phyloP scores from a whole-genome alignment of 2,329 filamentous ascomycete genomes.

The Dactylonectria macrodidyma region DNA sequence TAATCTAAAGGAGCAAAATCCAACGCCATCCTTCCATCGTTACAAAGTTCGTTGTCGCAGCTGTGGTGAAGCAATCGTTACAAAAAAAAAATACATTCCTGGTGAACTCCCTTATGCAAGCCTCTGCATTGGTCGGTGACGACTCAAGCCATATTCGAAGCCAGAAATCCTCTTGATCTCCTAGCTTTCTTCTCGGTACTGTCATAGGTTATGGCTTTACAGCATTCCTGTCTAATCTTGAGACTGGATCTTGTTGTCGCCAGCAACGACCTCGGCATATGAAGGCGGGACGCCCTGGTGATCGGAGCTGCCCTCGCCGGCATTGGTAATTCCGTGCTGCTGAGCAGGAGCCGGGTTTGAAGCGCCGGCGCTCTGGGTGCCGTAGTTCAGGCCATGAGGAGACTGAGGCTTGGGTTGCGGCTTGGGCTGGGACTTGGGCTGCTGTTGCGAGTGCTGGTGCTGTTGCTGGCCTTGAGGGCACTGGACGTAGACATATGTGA shows the following conservation, averaged over 20 bases:
- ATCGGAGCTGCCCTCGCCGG: constrained; percentile 58
- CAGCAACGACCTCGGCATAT: constrained; percentile 91
- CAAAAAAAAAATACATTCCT: constrained; percentile 20
- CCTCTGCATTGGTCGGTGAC: constrained; percentile 18
- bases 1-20: constrained; percentile 29
- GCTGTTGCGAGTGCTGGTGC: constrained; percentile 37
- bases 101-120: constrained; percentile 34
- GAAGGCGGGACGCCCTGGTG: constrained; percentile 78
- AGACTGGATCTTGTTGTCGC: constrained; percentile 90
- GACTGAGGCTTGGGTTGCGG: constrained; percentile 48
- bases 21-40: constrained; percentile 29
- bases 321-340: constrained; percentile 52
- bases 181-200: neutral
- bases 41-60: constrained; percentile 16
- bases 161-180: neutral
- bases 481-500: constrained; percentile 85
- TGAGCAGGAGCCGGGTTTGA: constrained; percentile 46
- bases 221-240: constrained; percentile 43
- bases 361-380: constrained; percentile 52
- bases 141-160: constrained; percentile 2
- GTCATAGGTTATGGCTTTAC: neutral
- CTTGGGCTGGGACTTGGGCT: constrained; percentile 43
- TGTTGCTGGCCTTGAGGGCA: constrained; percentile 56
- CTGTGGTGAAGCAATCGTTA: constrained; percentile 18
- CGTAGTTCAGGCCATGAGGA: constrained; percentile 62